phyloP scores from a whole-genome alignment of 352 stramenopile species.

The Globisporangium cystogenes region DNA sequence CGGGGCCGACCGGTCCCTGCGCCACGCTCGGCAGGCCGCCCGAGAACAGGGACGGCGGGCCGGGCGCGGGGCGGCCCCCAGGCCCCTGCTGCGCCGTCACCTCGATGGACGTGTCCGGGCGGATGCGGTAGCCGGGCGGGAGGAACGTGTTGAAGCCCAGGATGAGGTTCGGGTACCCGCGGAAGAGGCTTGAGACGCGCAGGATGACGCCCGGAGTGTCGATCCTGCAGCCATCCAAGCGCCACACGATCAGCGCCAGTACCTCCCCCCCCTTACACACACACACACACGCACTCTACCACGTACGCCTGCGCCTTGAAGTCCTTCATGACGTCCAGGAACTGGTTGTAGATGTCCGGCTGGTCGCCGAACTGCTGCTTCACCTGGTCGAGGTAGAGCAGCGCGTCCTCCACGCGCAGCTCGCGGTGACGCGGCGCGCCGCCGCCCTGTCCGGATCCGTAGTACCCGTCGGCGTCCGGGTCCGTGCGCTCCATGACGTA shows the following conservation, averaged over 20 bases:
- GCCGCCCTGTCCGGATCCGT: conserved; percentile 14
- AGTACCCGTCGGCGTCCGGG: conserved; percentile 30
- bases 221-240: conserved; percentile 56
- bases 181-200: conserved; percentile 97
- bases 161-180: conserved; percentile 98
- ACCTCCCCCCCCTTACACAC: neutral
- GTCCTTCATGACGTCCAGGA: conserved; percentile 99
- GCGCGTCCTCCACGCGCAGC: conserved; percentile 96
- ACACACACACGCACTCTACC: neutral
- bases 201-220: conserved; percentile 98
- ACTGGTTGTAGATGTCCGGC: conserved; percentile 99
- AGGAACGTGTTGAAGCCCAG: conserved; percentile 99
- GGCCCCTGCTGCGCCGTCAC: conserved; percentile 67
- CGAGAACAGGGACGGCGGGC: conserved; percentile 17
- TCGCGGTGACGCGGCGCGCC: conserved; percentile 57
- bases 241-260: neutral
- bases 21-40: conserved; percentile 19
- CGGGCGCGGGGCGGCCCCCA: conserved; percentile 17
- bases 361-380: conserved; percentile 99
- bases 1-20: conserved; percentile 29
- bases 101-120: conserved; percentile 77
- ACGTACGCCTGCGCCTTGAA: conserved; percentile 95
- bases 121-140: conserved; percentile 90
- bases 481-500: conserved; percentile 54
- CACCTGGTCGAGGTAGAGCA: conserved; percentile 99